Evolutionary conservation across 352 stramenopile genomes (phyloP).

Genomic region (Paralagenidium karlingii): DNA sequence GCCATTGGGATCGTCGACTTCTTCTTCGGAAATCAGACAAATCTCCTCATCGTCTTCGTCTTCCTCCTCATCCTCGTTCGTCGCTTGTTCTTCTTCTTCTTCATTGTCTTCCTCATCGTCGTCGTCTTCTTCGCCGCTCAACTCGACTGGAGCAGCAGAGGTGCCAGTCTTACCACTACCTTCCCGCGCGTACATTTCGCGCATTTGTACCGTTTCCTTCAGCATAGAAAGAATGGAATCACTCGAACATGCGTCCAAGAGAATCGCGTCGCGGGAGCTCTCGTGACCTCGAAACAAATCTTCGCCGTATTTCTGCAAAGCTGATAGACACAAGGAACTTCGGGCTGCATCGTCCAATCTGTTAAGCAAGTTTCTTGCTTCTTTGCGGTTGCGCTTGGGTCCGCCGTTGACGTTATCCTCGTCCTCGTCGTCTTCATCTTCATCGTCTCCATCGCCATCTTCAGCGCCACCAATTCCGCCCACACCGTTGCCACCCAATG

Average conservation of each 20-base stretch:
- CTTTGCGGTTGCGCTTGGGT: constrained; percentile 35
- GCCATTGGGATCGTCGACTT: too few relatives aligned
- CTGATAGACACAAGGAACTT: constrained; percentile 39
- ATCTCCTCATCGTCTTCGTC: constrained; percentile 22
- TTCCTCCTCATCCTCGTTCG: constrained; percentile 16
- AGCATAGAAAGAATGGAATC: constrained; percentile 39
- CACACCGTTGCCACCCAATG: too few relatives aligned
- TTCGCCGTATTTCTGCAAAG: constrained; percentile 54
- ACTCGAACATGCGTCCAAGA: constrained; percentile 45
- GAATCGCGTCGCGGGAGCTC: constrained; percentile 33
- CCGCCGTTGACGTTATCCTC: too few relatives aligned
- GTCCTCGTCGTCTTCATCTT: too few relatives aligned
- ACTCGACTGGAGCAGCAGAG: constrained; percentile 30
- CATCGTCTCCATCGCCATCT: too few relatives aligned
- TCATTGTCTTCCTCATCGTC: constrained; percentile 14
- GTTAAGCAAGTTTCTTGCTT: constrained; percentile 28
- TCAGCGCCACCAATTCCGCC: too few relatives aligned
- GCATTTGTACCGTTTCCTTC: constrained; percentile 35
- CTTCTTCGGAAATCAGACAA: constrained; percentile 36
- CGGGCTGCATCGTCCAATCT: constrained; percentile 39
- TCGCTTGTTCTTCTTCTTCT: constrained; percentile 13
- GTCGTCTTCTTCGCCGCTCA: constrained; percentile 41
- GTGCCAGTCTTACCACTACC: too few relatives aligned
- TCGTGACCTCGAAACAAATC: constrained; percentile 55
- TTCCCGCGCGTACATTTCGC: constrained; percentile 24